Evolutionary conservation across 1,139 yeast species (phyloP).

Genomic region (Geotrichum macrosporum): DNA sequence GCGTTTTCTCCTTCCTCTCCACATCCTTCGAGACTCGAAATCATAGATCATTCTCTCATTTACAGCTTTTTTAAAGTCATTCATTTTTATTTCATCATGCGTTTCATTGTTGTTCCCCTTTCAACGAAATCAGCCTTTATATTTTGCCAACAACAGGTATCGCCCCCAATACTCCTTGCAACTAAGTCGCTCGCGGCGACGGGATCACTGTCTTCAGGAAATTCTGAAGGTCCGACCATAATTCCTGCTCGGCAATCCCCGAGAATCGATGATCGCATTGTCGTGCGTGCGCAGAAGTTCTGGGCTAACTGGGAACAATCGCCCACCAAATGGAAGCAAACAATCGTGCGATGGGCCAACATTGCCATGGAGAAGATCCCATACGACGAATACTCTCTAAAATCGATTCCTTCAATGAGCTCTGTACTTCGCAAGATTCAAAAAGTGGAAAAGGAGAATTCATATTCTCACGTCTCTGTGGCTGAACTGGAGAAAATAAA

Average conservation of each 20-base stretch:
- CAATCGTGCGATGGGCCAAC: constrained; percentile 43
- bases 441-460: constrained; percentile 16
- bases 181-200: constrained; percentile 5
- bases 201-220: no score
- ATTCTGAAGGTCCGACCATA: neutral
- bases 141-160: constrained; percentile 32
- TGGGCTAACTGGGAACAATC: constrained; percentile 47
- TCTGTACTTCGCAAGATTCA: constrained; percentile 27
- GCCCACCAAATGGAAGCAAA: constrained; percentile 42
- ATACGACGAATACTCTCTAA: constrained; percentile 51
- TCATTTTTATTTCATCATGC: constrained; percentile 23
- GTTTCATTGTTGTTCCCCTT: constrained; percentile 33
- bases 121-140: constrained; percentile 31
- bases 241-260: constrained; percentile 31
- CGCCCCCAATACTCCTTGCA: constrained; percentile 25
- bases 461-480: constrained; percentile 23
- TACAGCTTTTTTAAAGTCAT: neutral
- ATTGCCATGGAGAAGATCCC: constrained; percentile 44
- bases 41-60: neutral
- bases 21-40: neutral
- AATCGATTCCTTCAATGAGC: constrained; percentile 45
- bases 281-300: constrained; percentile 45
- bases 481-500: constrained; percentile 18
- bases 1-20: neutral
- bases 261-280: constrained; percentile 43